Conservation (phyloP, 2,329 filamentous ascomycete genomes). For the Apiospora arundinis region DNA sequence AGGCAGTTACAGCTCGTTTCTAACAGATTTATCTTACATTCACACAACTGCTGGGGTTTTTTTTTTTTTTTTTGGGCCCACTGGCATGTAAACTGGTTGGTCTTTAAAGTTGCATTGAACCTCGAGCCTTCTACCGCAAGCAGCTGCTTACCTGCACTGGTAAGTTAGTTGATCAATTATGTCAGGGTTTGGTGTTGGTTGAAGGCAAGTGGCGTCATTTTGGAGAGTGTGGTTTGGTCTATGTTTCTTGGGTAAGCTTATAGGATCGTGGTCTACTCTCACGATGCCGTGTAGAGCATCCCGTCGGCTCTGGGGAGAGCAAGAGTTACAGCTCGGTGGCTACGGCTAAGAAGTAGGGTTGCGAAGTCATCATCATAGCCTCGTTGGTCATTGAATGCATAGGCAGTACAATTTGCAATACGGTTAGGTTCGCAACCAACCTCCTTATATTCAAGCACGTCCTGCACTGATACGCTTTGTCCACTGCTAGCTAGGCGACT, state of each 20-base stretch:
- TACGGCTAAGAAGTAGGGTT: too few relatives aligned
- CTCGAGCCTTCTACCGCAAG: not conserved
- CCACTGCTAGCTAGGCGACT: too few relatives aligned
- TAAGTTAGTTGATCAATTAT: not conserved
- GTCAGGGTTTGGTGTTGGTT: not conserved
- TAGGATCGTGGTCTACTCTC: not conserved
- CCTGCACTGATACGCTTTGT: too few relatives aligned
- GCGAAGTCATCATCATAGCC: too few relatives aligned
- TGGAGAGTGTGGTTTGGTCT: not conserved
- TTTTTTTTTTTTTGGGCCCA: too few relatives aligned
- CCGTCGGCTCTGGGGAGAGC: not conserved
- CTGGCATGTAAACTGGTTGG: not conserved
- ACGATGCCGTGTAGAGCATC: not conserved
- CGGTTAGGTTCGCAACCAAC: too few relatives aligned
- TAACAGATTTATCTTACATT: not conserved
- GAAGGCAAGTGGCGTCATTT: not conserved
- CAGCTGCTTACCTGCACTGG: not conserved
- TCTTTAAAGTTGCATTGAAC: not conserved
- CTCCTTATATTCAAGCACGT: too few relatives aligned
- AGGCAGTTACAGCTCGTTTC: not conserved
- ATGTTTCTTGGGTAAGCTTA: not conserved
- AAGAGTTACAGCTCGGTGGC: not conserved
- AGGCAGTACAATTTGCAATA: too few relatives aligned
- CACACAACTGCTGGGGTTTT: not conserved
- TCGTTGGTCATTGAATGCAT: too few relatives aligned